Evolutionary conservation across 768 basidiomycete species (phyloP).

Genomic region (Rhodosporidiobolus sp.): DNA sequence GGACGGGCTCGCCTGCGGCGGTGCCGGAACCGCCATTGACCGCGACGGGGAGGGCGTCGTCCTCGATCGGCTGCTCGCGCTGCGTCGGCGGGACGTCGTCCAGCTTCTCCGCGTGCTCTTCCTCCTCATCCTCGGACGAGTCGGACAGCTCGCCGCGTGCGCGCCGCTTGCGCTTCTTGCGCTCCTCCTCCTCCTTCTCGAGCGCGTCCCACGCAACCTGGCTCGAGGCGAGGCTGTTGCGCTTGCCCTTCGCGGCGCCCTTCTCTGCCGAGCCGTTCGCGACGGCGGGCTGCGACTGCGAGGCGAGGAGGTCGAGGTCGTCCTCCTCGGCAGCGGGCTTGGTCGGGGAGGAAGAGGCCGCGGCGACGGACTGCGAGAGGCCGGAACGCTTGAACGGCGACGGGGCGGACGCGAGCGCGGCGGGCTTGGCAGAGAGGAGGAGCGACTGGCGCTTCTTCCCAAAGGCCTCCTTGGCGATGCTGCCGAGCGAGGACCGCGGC

Average conservation of each 20-base stretch:
- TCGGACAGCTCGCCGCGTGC: not conserved
- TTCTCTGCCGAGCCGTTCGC: not conserved
- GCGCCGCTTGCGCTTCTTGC: constrained; percentile 11
- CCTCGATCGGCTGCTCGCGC: no score
- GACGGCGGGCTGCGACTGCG: constrained; percentile 15
- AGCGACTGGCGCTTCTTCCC: constrained; percentile 17
- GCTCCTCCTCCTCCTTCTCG: constrained; percentile 26
- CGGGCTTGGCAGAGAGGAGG: not conserved
- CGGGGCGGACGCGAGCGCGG: not conserved
- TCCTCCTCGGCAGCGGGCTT: not conserved
- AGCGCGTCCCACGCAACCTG: constrained; percentile 16
- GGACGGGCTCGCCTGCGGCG: constrained; percentile 5
- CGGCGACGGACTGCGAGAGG: constrained; percentile 2
- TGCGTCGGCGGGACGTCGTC: no score
- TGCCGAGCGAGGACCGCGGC: constrained; percentile 6
- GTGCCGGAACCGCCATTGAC: constrained; percentile 10
- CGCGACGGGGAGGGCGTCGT: not conserved
- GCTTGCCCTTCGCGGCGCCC: not conserved
- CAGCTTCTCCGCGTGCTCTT: no score
- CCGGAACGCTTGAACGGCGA: not conserved
- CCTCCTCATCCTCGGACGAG: not conserved
- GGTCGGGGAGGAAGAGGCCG: constrained; percentile 8
- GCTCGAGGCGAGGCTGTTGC: not conserved
- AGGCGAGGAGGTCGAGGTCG: constrained; percentile 19
- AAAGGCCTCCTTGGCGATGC: constrained; percentile 26